Conservation (phyloP, 306 rosid species). For the Mimosa bimucronata region DNA sequence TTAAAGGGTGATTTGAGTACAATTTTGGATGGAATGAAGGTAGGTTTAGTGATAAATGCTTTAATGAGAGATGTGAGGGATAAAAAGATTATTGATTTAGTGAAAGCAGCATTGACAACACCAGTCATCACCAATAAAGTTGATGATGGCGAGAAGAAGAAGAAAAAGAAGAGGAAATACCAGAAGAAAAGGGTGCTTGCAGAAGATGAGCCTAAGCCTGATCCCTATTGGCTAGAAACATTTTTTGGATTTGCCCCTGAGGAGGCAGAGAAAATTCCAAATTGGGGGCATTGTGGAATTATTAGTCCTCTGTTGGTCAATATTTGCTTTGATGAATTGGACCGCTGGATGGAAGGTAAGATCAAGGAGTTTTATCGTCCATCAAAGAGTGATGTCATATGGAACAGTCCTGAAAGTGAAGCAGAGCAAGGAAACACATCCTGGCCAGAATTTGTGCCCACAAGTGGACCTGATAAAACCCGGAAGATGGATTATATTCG, state of each 20-base stretch:
- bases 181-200: constrained; percentile 93
- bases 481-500: constrained; percentile 87
- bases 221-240: constrained; percentile 90
- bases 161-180: constrained; percentile 79
- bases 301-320: constrained; percentile 86
- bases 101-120: constrained; percentile 72
- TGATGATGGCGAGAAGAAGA: constrained; percentile 63
- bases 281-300: constrained; percentile 94
- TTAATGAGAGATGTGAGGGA: constrained; percentile 92
- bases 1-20: constrained; percentile 83
- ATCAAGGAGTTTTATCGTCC: constrained; percentile 83
- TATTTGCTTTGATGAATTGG: constrained; percentile 84
- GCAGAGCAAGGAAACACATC: constrained; percentile 92
- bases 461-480: constrained; percentile 97
- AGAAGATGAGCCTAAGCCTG: constrained; percentile 97
- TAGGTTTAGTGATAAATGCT: constrained; percentile 74
- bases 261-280: constrained; percentile 84
- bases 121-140: constrained; percentile 63
- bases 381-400: constrained; percentile 94
- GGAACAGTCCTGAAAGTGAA: constrained; percentile 85
- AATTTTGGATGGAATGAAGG: constrained; percentile 80
- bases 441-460: constrained; percentile 98
- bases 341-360: constrained; percentile 92
- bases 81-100: constrained; percentile 74
- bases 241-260: constrained; percentile 93